Evolutionary conservation across 495 filamentous ascomycete genomes (phyloP).

Genomic region (Geoglossum glabrum): DNA sequence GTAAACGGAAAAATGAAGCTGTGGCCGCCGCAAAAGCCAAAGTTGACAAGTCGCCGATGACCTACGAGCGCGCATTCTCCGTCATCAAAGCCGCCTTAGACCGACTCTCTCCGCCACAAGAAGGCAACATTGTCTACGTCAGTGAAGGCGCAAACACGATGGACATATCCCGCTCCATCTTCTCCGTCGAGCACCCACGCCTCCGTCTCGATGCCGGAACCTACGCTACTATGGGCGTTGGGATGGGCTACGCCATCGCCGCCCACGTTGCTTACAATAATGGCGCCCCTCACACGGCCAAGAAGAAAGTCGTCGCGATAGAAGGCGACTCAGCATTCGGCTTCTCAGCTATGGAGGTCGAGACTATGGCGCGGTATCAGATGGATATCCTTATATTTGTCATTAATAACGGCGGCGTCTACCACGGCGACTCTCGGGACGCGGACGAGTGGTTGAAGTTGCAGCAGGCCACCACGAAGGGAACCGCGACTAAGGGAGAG

Average conservation of each 20-base stretch:
- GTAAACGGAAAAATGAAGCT: slow-evolving; percentile 30
- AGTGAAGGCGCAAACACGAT: slow-evolving; percentile 50
- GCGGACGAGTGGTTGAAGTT: slow-evolving; percentile 22
- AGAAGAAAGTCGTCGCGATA: slow-evolving; percentile 38
- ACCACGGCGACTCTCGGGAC: slow-evolving; percentile 32
- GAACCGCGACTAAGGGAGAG: slow-evolving; percentile 19
- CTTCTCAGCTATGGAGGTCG: slow-evolving; percentile 41
- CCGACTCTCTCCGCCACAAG: slow-evolving; percentile 19
- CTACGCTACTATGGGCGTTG: slow-evolving; percentile 49
- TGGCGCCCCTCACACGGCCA: slow-evolving; percentile 1
- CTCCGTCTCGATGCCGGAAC: slow-evolving; percentile 43
- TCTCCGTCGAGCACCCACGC: slow-evolving; percentile 36
- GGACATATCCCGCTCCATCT: slow-evolving; percentile 43
- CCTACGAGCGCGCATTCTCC: slow-evolving; percentile 33
- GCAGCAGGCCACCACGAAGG: slow-evolving; percentile 19
- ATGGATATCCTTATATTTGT: slow-evolving; percentile 44
- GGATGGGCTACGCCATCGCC: slow-evolving; percentile 42
- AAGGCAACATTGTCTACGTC: slow-evolving; percentile 36
- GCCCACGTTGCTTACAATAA: slow-evolving; percentile 40
- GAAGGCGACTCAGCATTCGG: slow-evolving; percentile 46
- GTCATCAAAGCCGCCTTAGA: slow-evolving; percentile 30
- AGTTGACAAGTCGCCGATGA: slow-evolving; percentile 24
- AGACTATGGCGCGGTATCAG: slow-evolving; percentile 41
- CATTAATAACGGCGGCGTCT: slow-evolving; percentile 45
- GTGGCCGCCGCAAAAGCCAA: slow-evolving; percentile 20